These are phyloP conservation scores for Podospora anserina DNA, from an alignment of 495 filamentous ascomycete genomes.

Conservation along the genomic window DNA sequence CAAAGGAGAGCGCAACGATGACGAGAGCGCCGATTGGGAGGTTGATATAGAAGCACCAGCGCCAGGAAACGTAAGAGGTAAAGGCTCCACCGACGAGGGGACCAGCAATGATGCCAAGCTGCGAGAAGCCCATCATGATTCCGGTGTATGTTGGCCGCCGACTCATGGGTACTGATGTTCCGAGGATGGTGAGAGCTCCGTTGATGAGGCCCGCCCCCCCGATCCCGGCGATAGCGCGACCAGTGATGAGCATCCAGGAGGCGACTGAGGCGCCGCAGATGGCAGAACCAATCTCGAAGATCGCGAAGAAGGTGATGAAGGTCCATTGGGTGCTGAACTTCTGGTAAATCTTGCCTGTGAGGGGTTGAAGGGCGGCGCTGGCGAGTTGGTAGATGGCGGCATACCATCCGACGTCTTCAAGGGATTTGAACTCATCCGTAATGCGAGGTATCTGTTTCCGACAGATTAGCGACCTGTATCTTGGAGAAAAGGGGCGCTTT, in stretches of 20 bases:
- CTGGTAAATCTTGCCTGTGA: constrained; percentile 52
- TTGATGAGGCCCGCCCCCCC: constrained; percentile 43
- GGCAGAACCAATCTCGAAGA: constrained; percentile 49
- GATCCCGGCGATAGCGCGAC: constrained; percentile 54
- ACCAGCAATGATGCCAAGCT: constrained; percentile 65
- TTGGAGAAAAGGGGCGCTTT: not conserved
- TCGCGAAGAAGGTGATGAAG: constrained; percentile 38
- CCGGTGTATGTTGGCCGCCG: constrained; percentile 39
- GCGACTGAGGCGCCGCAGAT: constrained; percentile 50
- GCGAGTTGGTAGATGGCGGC: constrained; percentile 52
- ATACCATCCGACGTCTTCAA: constrained; percentile 54
- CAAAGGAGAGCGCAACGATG: constrained; percentile 51
- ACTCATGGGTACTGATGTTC: constrained; percentile 34
- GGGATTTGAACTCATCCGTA: constrained; percentile 45
- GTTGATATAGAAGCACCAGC: constrained; percentile 68
- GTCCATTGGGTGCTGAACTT: constrained; percentile 44
- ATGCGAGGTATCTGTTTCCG: constrained; percentile 43
- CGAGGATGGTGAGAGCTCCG: constrained; percentile 38
- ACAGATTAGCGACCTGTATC: not conserved
- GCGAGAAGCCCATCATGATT: constrained; percentile 51
- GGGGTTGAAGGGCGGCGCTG: constrained; percentile 46
- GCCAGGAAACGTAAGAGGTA: constrained; percentile 54
- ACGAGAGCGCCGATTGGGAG: constrained; percentile 63
- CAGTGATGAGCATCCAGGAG: constrained; percentile 50
- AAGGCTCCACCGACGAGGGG: constrained; percentile 59